These are phyloP conservation scores for Croton setiger DNA, from an alignment of 441 rosid genomes.

Conservation along the genomic window DNA sequence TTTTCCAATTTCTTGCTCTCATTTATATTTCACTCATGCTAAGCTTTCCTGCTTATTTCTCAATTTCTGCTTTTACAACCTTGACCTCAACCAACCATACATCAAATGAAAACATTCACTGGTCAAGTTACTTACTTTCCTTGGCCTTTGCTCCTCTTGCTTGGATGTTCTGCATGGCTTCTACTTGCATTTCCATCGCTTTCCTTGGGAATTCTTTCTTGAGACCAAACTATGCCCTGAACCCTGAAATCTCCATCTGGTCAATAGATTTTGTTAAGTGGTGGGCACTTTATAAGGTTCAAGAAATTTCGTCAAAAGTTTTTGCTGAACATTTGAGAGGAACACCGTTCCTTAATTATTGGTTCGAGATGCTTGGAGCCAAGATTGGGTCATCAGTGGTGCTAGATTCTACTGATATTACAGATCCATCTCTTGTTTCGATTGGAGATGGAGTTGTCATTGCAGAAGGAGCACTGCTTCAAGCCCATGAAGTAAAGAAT, in stretches of 20 bases:
- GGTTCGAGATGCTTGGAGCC: conserved; percentile 71
- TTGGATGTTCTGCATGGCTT: conserved; percentile 56
- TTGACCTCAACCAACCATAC: conserved; percentile 26
- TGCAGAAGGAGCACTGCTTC: conserved; percentile 64
- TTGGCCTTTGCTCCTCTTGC: conserved; percentile 55
- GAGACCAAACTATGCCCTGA: conserved; percentile 52
- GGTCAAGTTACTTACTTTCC: conserved; percentile 29
- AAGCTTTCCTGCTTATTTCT: conserved; percentile 51
- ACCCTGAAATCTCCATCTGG: conserved; percentile 54
- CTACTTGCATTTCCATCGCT: conserved; percentile 42
- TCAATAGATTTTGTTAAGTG: conserved; percentile 57
- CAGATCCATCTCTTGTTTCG: conserved; percentile 62
- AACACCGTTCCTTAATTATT: conserved; percentile 54
- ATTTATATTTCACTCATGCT: conserved; percentile 39
- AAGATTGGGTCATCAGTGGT: conserved; percentile 58
- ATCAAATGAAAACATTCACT: conserved; percentile 21
- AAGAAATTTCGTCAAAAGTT: conserved; percentile 56
- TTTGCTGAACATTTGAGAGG: conserved; percentile 66
- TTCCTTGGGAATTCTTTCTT: conserved; percentile 60
- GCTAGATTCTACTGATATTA: conserved; percentile 55
- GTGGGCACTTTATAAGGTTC: conserved; percentile 78
- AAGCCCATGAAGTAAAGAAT: conserved; percentile 62
- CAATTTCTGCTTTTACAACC: conserved; percentile 42
- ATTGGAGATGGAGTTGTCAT: conserved; percentile 65
- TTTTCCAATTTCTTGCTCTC: conserved; percentile 51